Base-by-base conservation (phyloP, 31 red algal species). In the Bonnemaisonia californica region DNA sequence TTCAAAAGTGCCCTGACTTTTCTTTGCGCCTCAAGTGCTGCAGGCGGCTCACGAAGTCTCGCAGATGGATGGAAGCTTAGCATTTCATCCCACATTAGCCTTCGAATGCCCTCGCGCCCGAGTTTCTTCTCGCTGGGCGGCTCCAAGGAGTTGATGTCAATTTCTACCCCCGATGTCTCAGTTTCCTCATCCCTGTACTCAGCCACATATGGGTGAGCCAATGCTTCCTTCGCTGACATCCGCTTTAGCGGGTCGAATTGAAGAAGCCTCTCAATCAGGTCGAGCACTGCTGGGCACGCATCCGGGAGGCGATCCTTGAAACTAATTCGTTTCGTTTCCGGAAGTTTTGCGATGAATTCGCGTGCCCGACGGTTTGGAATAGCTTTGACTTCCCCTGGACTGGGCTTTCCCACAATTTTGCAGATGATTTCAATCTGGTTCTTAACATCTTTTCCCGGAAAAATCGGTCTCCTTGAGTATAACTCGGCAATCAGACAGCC, bases 401-500 rank as follows among this genome's bases (percentile, higher is more conserved):
- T 62, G 26, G 95, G 95, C 30, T 87, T 91, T 35, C 95, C 95
- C 4, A 94, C 32, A 16, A 93, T 57, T 13, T 63, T 56, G 57
- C 66, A 75, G 5, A 94, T 89, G 21, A 80, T n/a, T 41, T 91
- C 76, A 19, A 98, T 74, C 32, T 98, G 95, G 85, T 98, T 77
- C 69, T 86, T 82, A 19, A 90, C 84, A 41, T 93, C 81, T 31
- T 69, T 64, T 3, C 95, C 95, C 19, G 87, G 95, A 58, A 98
- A 93, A 11, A 98, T 56, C 27, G 95, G 91, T 64, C 66, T 62
- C 31, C 91, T 76, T 0, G 68, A 75, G 77, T 91, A 82, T 0
- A 94, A 80, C 55, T 98, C 95, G 31, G 95, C 95, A 41, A 98
- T 74, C n/a, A 98, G 72, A 62, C 95, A 98, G 33, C 95, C 95